Percentiles rank a stretch among this genome's conserved stretches.
These are phyloP conservation scores for Monilinia aucupariae DNA, from an alignment of 2,329 filamentous ascomycete genomes.

Conservation along the genomic window DNA sequence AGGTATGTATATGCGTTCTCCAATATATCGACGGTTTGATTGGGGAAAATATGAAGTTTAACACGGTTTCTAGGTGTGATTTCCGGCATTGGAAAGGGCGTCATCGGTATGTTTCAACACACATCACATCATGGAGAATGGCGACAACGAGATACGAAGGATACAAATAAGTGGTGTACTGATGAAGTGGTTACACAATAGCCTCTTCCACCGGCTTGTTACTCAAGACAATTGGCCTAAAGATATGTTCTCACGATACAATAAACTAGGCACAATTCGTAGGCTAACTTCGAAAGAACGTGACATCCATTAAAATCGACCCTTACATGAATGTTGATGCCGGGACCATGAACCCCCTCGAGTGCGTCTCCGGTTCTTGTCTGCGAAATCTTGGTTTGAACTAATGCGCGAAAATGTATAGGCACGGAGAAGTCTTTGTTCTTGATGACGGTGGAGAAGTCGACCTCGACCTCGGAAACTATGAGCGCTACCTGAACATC, in stretches of 20 bases:
- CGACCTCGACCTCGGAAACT: slow-evolving; percentile 70
- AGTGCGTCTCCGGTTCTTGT: slow-evolving; percentile 39
- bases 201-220: slow-evolving; percentile 68
- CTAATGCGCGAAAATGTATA: slow-evolving; percentile 38
- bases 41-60: slow-evolving; percentile 16
- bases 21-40: not conserved
- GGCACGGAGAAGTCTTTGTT: slow-evolving; percentile 86
- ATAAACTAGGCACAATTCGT: not conserved
- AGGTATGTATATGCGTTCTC: slow-evolving; percentile 43
- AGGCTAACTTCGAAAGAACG: slow-evolving; percentile 41
- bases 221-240: slow-evolving; percentile 74
- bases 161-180: slow-evolving; percentile 2
- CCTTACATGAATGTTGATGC: slow-evolving; percentile 73
- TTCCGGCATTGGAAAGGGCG: slow-evolving; percentile 57
- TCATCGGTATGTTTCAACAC: slow-evolving; percentile 52
- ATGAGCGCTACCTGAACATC: slow-evolving; percentile 75
- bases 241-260: slow-evolving; percentile 49
- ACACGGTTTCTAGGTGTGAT: slow-evolving; percentile 40
- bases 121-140: slow-evolving; percentile 3
- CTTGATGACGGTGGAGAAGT: slow-evolving; percentile 76
- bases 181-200: slow-evolving; percentile 30
- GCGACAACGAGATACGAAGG: not conserved
- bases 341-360: slow-evolving; percentile 57
- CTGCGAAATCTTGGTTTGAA: slow-evolving; percentile 21
- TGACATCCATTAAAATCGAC: slow-evolving; percentile 64